Evolutionary conservation across 129 eudicot genomes (phyloP), one percentile per base, ranked within the genome.

Genomic region (Helichrysum umbraculigerum): DNA sequence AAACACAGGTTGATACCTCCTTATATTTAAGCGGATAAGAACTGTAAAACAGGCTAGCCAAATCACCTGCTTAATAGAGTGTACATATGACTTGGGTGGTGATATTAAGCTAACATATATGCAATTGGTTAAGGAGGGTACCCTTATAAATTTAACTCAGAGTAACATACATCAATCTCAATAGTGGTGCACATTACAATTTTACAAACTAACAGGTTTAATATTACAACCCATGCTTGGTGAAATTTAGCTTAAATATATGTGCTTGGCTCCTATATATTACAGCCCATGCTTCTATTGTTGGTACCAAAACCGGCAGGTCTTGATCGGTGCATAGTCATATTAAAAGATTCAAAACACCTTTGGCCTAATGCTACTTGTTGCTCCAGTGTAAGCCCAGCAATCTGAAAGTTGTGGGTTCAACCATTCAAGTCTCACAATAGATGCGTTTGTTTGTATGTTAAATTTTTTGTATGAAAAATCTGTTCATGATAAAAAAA

Each of bases 221-320:
- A 44, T 44, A 12, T 44, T 3, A 12, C 15, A 44, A 44, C 52
- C 52, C 54, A 14, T 47, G 6, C n/a, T 47, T 14, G 54, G n/a
- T 47, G 54, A 47, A 3, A 47, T 47, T 47, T 12, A 47, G 54
- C 3, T 11, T 12, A 14, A 47, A 3, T 47, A 47, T 47, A 47
- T 47, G n/a, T 11, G n/a, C 17, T 50, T 14, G 20, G 66, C 22
- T 65, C 63, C 79, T 76, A 76, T 42, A 65, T 51, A 66, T 50
- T 20, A 66, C 66, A 66, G 3, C 21, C 54, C 52, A 35, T 51
- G 30, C 37, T 73, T 60, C 69, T 37, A 7, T 60, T 16, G 29
- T 59, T 20, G 33, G 32, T 30, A 51, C 51, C 52, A 29, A 64
- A 47, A 44, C 64, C 34, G 1, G 39, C 3, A 35, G 75, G 39